Evolutionary conservation across 345 rosid species (phyloP).

Genomic region (Eucalyptus grandis): DNA sequence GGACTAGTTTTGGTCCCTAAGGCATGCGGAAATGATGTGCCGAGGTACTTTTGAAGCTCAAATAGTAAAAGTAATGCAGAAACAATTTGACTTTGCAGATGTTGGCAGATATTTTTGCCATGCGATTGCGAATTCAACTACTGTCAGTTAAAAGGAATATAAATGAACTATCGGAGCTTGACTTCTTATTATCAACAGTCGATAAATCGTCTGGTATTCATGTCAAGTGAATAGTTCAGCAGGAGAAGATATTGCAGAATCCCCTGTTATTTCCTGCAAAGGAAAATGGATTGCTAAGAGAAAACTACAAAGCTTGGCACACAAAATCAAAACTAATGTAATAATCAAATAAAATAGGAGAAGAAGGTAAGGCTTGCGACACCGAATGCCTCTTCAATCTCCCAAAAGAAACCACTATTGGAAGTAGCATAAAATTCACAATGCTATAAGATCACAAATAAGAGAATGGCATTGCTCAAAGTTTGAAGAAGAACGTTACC

Average conservation of each 20-base stretch:
- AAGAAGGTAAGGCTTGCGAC: no score
- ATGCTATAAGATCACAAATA: no score
- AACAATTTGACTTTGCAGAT: background rate
- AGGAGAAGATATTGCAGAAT: background rate
- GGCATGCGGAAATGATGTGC: constrained; percentile 90
- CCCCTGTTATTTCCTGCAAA: no score
- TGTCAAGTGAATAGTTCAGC: background rate
- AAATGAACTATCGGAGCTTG: background rate
- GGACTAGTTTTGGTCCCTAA: constrained; percentile 79
- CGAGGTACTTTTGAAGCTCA: constrained; percentile 36
- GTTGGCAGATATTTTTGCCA: background rate
- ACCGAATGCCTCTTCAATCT: no score
- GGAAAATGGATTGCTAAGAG: no score
- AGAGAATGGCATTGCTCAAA: no score
- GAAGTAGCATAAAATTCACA: no score
- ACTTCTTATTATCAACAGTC: background rate
- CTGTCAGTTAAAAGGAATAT: background rate
- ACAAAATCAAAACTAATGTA: no score
- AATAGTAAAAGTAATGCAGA: background rate
- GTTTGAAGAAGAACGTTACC: no score
- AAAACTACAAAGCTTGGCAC: no score
- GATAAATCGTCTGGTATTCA: background rate
- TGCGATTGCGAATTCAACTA: background rate
- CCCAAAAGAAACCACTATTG: no score
- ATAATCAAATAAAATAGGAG: no score